Percentiles rank a stretch among this genome's conserved stretches.
These are phyloP conservation scores for Ramalina intermedia DNA, from an alignment of 495 filamentous ascomycete genomes.

Conservation along the genomic window DNA sequence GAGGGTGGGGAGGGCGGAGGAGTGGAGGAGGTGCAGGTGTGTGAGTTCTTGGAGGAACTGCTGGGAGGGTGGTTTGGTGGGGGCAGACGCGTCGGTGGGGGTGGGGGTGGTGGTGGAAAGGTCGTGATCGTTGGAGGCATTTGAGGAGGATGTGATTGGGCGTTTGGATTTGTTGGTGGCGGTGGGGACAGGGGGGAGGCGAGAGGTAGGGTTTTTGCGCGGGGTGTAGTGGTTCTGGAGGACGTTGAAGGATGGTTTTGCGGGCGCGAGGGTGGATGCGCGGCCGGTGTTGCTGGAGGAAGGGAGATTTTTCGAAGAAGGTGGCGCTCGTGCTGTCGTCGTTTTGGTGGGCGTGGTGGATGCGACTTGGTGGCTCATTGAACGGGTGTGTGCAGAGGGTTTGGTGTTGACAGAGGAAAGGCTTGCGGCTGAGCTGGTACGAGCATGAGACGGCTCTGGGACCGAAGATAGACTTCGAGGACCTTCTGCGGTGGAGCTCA, in stretches of 20 bases:
- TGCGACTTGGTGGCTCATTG: slow-evolving; percentile 9
- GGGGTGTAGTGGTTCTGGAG: slow-evolving; percentile 59
- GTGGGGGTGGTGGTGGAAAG: not conserved
- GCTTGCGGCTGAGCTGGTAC: not conserved
- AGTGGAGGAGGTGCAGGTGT: slow-evolving; percentile 57
- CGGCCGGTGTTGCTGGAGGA: not conserved
- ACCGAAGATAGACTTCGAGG: not conserved
- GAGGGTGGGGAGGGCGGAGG: slow-evolving; percentile 21
- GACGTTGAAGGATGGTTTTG: slow-evolving; percentile 45
- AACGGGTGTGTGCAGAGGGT: slow-evolving; percentile 4
- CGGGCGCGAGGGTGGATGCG: slow-evolving; percentile 12
- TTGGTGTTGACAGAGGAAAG: not conserved
- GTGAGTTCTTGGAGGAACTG: slow-evolving; percentile 52
- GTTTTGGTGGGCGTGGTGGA: not conserved
- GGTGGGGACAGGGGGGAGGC: slow-evolving; percentile 27
- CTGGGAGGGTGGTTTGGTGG: not conserved
- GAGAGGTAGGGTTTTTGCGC: slow-evolving; percentile 45
- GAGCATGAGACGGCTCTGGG: not conserved
- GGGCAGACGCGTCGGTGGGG: not conserved
- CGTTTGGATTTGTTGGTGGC: slow-evolving; percentile 28
- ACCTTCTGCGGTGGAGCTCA: not conserved
- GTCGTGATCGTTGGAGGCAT: not conserved
- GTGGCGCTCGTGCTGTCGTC: not conserved
- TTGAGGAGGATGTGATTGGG: not conserved
- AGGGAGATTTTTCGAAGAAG: not conserved